Conservation (phyloP, 1,139 yeast species). For the Yamadazyma triangularis region DNA sequence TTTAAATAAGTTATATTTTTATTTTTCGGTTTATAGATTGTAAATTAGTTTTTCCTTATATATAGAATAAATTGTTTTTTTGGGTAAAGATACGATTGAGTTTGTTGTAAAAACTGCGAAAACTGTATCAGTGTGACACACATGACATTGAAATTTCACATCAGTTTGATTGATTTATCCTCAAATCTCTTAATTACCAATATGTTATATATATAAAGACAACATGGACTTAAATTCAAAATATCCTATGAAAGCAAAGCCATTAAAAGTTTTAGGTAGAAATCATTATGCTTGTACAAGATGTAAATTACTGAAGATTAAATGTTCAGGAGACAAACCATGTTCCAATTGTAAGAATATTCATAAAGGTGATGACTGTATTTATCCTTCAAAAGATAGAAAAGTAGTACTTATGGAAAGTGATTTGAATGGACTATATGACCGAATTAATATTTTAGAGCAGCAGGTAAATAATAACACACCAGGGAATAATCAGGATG, state of each 20-base stretch:
- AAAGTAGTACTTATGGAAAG: slow-evolving; percentile 50
- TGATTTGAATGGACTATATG: slow-evolving; percentile 41
- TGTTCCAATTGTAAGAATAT: slow-evolving; percentile 36
- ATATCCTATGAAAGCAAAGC: slow-evolving; percentile 23
- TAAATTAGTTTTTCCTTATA: too few species aligned
- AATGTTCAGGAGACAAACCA: slow-evolving; percentile 43
- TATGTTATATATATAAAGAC: too few species aligned
- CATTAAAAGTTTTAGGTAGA: slow-evolving; percentile 38
- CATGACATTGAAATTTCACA: too few species aligned
- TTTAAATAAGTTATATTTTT: too few species aligned
- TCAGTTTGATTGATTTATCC: too few species aligned
- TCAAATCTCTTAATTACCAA: too few species aligned
- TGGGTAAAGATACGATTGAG: too few species aligned
- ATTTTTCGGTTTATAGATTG: too few species aligned
- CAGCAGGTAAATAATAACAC: background rate
- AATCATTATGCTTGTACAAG: slow-evolving; percentile 40
- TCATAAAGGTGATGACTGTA: slow-evolving; percentile 33
- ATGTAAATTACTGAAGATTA: slow-evolving; percentile 35
- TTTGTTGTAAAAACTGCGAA: too few species aligned
- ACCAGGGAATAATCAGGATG: background rate
- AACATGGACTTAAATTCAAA: background rate
- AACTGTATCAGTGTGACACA: too few species aligned
- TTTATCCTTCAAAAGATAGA: slow-evolving; percentile 47
- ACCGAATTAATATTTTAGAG: slow-evolving; percentile 36
- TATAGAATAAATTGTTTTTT: too few species aligned